phyloP scores from a whole-genome alignment of 2,329 filamentous ascomycete genomes.

The Beauveria sp. region DNA sequence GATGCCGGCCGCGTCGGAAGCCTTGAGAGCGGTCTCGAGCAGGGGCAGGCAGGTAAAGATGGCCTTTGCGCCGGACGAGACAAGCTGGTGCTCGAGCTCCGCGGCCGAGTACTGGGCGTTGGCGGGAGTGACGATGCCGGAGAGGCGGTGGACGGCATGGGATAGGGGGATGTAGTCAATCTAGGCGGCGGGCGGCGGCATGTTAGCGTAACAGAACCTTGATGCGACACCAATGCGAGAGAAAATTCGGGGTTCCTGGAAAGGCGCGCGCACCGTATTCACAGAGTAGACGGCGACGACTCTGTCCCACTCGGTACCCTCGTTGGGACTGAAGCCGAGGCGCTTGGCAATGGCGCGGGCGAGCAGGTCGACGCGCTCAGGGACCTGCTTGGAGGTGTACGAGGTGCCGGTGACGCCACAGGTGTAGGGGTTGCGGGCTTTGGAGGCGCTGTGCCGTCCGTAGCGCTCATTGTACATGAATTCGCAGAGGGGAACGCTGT shows the following conservation, averaged over 20 bases:
- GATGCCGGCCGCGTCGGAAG: conserved; percentile 55
- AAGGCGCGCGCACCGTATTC: conserved; percentile 56
- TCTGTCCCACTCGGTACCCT: conserved; percentile 74
- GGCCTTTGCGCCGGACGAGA: conserved; percentile 58
- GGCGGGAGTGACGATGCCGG: conserved; percentile 66
- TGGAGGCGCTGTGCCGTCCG: conserved; percentile 55
- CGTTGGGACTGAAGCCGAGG: conserved; percentile 61
- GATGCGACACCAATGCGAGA: too few relatives aligned
- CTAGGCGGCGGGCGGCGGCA: conserved; percentile 27
- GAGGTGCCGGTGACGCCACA: conserved; percentile 66
- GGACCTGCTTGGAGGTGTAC: conserved; percentile 56
- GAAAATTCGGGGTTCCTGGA: too few relatives aligned
- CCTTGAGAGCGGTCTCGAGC: conserved; percentile 55
- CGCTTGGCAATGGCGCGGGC: conserved; percentile 62
- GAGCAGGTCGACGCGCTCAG: conserved; percentile 57
- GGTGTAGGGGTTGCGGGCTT: conserved; percentile 64
- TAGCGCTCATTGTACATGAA: conserved; percentile 70
- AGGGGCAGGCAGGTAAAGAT: conserved; percentile 66
- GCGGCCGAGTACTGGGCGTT: conserved; percentile 65
- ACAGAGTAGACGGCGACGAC: conserved; percentile 70
- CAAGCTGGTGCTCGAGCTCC: conserved; percentile 66
- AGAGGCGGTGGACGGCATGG: conserved; percentile 67
- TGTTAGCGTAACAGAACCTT: not conserved
- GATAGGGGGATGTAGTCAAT: conserved; percentile 68
- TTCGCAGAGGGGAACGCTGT: conserved; percentile 65